Percentiles rank a stretch among this genome's conserved stretches.
Conservation (phyloP, 164 flowering plant species). For the Hamamelis virginiana region DNA sequence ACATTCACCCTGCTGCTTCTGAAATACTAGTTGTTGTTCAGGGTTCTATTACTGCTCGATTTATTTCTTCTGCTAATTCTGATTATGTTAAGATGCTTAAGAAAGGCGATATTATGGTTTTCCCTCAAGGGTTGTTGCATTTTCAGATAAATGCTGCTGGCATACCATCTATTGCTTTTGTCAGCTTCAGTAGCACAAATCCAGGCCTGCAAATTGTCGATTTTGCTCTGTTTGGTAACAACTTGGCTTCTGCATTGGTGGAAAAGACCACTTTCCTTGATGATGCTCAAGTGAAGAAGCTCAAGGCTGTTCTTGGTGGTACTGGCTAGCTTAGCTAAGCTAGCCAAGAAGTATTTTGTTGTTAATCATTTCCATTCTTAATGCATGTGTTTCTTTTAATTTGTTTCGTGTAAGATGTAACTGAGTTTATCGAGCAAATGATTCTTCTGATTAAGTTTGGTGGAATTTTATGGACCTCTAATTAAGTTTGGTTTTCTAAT, state of each 20-base stretch:
- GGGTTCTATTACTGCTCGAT: conserved; percentile 37
- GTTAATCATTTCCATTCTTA: not conserved
- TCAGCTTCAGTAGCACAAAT: conserved; percentile 30
- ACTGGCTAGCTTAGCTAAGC: conserved; percentile 24
- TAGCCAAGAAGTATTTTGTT: not conserved
- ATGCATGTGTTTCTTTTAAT: too few relatives aligned
- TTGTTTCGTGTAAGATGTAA: too few relatives aligned
- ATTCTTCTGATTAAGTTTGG: too few relatives aligned
- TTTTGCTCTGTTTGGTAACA: conserved; percentile 38
- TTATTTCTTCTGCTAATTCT: conserved; percentile 32
- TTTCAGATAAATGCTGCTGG: conserved; percentile 39
- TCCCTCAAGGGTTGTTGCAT: conserved; percentile 52
- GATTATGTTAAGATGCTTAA: conserved; percentile 29
- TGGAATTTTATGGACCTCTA: too few relatives aligned
- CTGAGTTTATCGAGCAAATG: too few relatives aligned
- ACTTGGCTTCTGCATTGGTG: conserved; percentile 29
- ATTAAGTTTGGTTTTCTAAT: too few relatives aligned
- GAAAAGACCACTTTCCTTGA: conserved; percentile 41
- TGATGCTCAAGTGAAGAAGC: conserved; percentile 35
- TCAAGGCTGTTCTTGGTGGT: conserved; percentile 49
- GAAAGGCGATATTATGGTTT: conserved; percentile 45
- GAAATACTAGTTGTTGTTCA: conserved; percentile 34
- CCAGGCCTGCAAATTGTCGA: conserved; percentile 53
- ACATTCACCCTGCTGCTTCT: conserved; percentile 47
- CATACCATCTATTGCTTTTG: conserved; percentile 20